These are phyloP conservation scores for Saccharomyces hybrid DNA, from an alignment of 1,139 yeast genomes.

Conservation along the genomic window DNA sequence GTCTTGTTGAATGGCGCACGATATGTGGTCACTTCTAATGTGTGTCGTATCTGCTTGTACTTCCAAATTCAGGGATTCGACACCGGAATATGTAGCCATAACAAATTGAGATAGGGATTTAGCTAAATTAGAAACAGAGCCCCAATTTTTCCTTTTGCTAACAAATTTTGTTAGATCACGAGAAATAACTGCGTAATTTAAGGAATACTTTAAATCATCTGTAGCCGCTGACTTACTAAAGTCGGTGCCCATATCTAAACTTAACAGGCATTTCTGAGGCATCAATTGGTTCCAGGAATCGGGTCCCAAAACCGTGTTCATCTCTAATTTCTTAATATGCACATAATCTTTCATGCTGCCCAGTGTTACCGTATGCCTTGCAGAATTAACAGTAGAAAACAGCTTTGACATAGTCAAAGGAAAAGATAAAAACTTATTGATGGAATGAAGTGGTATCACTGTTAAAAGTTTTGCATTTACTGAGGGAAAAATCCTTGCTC, in stretches of 20 bases:
- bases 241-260: constrained; percentile 56
- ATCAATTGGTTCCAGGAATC: constrained; percentile 71
- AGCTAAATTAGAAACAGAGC: constrained; percentile 51
- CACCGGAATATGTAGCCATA: constrained; percentile 35
- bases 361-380: constrained; percentile 1
- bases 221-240: constrained; percentile 62
- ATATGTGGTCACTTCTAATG: constrained; percentile 44
- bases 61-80: constrained; percentile 16
- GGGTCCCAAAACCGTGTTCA: constrained; percentile 60
- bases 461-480: neutral
- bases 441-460: neutral
- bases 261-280: constrained; percentile 60
- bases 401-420: constrained; percentile 4
- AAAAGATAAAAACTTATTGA: neutral
- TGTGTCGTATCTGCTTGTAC: constrained; percentile 35
- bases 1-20: constrained; percentile 33
- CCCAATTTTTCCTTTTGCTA: constrained; percentile 32
- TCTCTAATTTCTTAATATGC: constrained; percentile 49
- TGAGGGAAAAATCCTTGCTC: neutral
- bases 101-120: constrained; percentile 44
- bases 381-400: constrained; percentile 1
- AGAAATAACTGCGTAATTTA: constrained; percentile 81
- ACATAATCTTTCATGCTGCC: constrained; percentile 41
- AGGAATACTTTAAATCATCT: constrained; percentile 72
- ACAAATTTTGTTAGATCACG: constrained; percentile 36